Conservation (phyloP, 208 protist species). For the Trypanosoma platydactyli region DNA sequence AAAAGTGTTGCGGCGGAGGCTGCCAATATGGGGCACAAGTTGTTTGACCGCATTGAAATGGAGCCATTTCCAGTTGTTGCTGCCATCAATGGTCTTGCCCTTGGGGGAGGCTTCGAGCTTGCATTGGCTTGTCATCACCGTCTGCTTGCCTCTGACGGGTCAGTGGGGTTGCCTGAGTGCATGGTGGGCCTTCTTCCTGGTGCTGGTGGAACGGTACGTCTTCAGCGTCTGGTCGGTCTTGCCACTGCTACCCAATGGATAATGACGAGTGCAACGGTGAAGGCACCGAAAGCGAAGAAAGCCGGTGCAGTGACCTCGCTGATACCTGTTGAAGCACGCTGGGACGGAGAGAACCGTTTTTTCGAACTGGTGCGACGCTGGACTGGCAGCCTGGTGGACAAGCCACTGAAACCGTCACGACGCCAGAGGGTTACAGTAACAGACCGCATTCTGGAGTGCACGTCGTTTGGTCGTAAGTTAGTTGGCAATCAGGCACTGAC, state of each 20-base stretch:
- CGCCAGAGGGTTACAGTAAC: constrained; percentile 50
- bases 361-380: constrained; percentile 62
- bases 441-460: constrained; percentile 59
- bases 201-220: constrained; percentile 93
- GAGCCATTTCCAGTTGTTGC: constrained; percentile 83
- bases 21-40: constrained; percentile 41
- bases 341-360: constrained; percentile 70
- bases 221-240: constrained; percentile 91
- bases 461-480: constrained; percentile 57
- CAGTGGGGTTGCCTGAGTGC: constrained; percentile 88
- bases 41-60: constrained; percentile 72
- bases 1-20: constrained; percentile 36
- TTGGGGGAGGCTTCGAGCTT: constrained; percentile 95
- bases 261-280: constrained; percentile 75
- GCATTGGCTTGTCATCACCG: constrained; percentile 93
- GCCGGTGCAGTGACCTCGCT: constrained; percentile 68
- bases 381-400: constrained; percentile 59
- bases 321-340: constrained; percentile 55
- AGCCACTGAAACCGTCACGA: constrained; percentile 40
- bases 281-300: constrained; percentile 72
- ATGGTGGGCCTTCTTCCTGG: constrained; percentile 95
- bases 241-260: constrained; percentile 87
- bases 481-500: constrained; percentile 55
- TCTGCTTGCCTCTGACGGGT: constrained; percentile 53
- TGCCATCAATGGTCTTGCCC: constrained; percentile 92